Base-by-base conservation (phyloP, 163 green algal genomes). In the Scenedesmus sp. region DNA sequence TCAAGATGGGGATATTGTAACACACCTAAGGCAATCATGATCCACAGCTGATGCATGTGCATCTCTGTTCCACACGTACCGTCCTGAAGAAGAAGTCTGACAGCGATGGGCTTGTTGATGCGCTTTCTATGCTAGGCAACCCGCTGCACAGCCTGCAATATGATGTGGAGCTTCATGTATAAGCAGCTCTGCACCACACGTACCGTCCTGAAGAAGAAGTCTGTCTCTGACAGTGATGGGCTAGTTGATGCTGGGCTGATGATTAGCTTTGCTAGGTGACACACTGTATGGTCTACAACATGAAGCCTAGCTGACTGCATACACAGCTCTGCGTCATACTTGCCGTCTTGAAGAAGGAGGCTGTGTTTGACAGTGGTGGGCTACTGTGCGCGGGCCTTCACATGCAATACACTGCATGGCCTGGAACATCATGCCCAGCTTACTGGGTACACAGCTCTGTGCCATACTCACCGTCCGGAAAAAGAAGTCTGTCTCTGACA, bases 121-220 rank as follows among this genome's bases (percentile, higher is more conserved):
- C 60, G 34, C 34, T 46, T 46, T 46, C 34, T 46, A 46, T 46
- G 34, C 34, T 46, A 46, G 34, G 34, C 34, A 46, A 46, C 34
- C 34, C 34, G 34, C 34, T 46, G 34, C 34, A 46, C 34, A 46
- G 34, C 34, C 34, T 46, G 34, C 34, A 15, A 76, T 16, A 76
- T 16, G 13, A 15, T 0, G 64, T 16, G 13, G 13, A 15, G 64
- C 64, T 76, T 16, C 1, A 2, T 46, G 26, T 16, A 54, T 4
- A 46, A 84, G 23, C 10, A 84, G 10, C 23, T 84, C 23, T 12
- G 26, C 12, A 9, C 76, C 1, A 54, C 18, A 82, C 66, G 20
- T 20, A 91, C 89, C 18, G 79, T 88, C 57, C 89, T 88, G 89
- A 89, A 92, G 10, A 92, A 92, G 79, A 74, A 82, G 87, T 91